Percentiles rank a stretch among this genome's conserved stretches.
These are phyloP conservation scores for Fennellomyces sp. DNA, from an alignment of 371 early-diverging fungal genomes.

Conservation along the genomic window DNA sequence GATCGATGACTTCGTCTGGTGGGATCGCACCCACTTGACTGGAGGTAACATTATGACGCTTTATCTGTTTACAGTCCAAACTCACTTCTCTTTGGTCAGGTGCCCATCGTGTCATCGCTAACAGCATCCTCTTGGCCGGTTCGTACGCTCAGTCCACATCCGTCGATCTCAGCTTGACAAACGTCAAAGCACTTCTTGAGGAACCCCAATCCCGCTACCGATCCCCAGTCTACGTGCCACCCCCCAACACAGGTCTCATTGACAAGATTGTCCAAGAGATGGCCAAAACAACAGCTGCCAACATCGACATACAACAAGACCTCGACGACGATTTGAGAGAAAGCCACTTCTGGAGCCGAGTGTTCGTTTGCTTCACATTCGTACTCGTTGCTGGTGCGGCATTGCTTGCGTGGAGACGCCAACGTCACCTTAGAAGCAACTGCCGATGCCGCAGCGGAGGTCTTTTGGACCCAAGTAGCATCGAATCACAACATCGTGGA, in stretches of 20 bases:
- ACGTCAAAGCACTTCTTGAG: constrained; percentile 16
- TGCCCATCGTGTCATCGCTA: constrained; percentile 37
- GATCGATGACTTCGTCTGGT: constrained; percentile 45
- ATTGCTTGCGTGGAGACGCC: neutral
- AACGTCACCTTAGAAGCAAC: neutral
- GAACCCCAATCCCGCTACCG: constrained; percentile 21
- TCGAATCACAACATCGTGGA: neutral
- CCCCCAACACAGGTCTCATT: constrained; percentile 27
- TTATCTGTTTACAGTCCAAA: neutral
- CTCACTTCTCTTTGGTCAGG: constrained; percentile 7
- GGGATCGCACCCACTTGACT: constrained; percentile 49
- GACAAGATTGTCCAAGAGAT: constrained; percentile 18
- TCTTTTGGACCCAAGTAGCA: constrained; percentile 1
- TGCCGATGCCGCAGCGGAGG: constrained; percentile 2
- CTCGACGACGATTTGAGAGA: neutral
- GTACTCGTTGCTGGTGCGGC: neutral
- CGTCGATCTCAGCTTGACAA: constrained; percentile 1
- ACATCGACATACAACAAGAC: neutral
- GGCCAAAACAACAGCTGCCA: neutral
- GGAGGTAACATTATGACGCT: constrained; percentile 36
- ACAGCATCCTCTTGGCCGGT: constrained; percentile 36
- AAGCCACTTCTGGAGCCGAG: neutral
- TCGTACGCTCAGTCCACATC: constrained; percentile 25
- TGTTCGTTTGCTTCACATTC: neutral
- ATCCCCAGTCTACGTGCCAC: constrained; percentile 23